phyloP scores from a whole-genome alignment of 495 filamentous ascomycete species.

The Astrocystis sublimbata region DNA sequence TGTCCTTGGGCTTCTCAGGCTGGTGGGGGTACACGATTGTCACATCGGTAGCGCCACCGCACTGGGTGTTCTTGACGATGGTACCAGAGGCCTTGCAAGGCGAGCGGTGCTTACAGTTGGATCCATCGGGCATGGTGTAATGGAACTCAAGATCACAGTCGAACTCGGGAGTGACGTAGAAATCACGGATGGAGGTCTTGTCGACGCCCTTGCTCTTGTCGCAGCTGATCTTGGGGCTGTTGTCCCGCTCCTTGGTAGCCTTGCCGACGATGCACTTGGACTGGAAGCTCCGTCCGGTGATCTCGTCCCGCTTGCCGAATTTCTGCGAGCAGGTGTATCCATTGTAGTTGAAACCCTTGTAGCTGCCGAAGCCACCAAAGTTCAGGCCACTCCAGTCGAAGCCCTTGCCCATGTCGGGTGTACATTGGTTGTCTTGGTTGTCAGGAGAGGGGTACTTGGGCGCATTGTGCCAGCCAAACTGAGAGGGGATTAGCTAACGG shows the following conservation, averaged over 20 bases:
- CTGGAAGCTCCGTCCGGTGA: slow-evolving; percentile 47
- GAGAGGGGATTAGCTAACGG: slow-evolving; percentile 26
- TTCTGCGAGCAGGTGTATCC: slow-evolving; percentile 66
- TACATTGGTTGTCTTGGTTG: slow-evolving; percentile 79
- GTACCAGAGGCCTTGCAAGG: slow-evolving; percentile 65
- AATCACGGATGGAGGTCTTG: slow-evolving; percentile 71
- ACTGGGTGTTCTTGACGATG: slow-evolving; percentile 77
- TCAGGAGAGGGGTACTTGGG: slow-evolving; percentile 64
- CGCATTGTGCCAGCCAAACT: slow-evolving; percentile 55
- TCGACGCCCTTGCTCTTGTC: slow-evolving; percentile 49
- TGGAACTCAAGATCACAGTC: slow-evolving; percentile 78
- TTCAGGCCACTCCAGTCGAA: slow-evolving; percentile 69
- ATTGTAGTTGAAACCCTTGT: slow-evolving; percentile 69
- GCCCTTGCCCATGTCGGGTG: slow-evolving; percentile 61
- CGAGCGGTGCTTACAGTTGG: slow-evolving; percentile 71
- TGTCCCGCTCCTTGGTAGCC: slow-evolving; percentile 48
- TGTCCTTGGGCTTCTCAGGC: slow-evolving; percentile 49
- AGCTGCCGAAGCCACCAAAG: slow-evolving; percentile 63
- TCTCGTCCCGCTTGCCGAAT: slow-evolving; percentile 51
- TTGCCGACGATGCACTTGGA: slow-evolving; percentile 67
- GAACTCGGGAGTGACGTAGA: slow-evolving; percentile 70
- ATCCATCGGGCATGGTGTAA: slow-evolving; percentile 79
- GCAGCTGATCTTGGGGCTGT: slow-evolving; percentile 60
- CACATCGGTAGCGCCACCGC: slow-evolving; percentile 83
- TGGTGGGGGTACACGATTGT: slow-evolving; percentile 69